Percentiles rank a stretch among this genome's conserved stretches.
These are phyloP conservation scores for Sarocladium strictum DNA, from an alignment of 2,329 filamentous ascomycete genomes.

Conservation along the genomic window DNA sequence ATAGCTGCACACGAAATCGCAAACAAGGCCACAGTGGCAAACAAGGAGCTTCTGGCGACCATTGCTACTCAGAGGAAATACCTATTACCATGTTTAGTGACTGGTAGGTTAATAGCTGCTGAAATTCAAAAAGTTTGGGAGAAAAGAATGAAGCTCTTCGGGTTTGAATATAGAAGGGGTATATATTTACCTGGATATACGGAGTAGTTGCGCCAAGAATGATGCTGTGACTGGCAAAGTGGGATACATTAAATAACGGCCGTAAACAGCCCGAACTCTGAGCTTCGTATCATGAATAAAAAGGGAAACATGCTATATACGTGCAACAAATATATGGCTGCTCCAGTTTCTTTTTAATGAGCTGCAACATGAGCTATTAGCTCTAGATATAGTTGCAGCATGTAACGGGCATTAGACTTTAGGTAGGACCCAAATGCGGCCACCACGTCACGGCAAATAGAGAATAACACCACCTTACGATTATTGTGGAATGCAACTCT, in stretches of 20 bases:
- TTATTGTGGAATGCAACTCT: neutral
- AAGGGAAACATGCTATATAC: too few relatives aligned
- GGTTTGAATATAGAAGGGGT: neutral
- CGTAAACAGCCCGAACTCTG: too few relatives aligned
- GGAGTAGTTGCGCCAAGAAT: neutral
- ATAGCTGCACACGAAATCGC: conserved; percentile 22
- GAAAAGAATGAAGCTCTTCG: neutral
- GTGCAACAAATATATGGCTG: too few relatives aligned
- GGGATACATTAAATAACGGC: too few relatives aligned
- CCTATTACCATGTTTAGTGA: too few relatives aligned
- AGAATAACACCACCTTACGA: neutral
- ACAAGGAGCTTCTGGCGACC: neutral
- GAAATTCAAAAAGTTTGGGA: neutral
- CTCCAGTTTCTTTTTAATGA: too few relatives aligned
- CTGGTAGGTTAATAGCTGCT: neutral
- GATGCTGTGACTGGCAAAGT: too few relatives aligned
- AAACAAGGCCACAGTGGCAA: conserved; percentile 15
- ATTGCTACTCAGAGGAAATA: too few relatives aligned
- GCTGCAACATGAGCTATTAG: too few relatives aligned
- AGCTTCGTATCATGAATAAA: neutral
- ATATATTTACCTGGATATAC: neutral
- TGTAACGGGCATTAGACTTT: too few relatives aligned
- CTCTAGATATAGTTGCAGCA: too few relatives aligned
- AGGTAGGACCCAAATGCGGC: too few relatives aligned
- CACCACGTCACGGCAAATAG: neutral